Conservation (phyloP, 2,329 filamentous ascomycete genomes). For the Fusarium vanettenii region DNA sequence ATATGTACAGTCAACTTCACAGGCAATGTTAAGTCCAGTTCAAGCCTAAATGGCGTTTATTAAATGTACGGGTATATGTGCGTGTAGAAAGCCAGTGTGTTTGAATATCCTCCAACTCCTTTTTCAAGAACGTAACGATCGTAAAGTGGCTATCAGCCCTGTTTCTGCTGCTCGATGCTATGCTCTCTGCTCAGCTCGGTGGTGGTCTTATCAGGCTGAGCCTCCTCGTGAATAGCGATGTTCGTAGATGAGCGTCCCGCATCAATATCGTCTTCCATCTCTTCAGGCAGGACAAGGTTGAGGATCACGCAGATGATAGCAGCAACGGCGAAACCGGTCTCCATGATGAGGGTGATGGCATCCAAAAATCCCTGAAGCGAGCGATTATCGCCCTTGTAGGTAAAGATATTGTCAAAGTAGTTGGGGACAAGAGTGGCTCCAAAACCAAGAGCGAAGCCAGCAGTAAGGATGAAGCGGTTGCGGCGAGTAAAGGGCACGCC, state of each 20-base stretch:
- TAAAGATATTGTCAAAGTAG: constrained; percentile 79
- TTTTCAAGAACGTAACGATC: neutral
- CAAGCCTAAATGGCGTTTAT: neutral
- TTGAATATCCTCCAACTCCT: neutral
- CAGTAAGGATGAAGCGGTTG: constrained; percentile 84
- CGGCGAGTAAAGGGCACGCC: constrained; percentile 80
- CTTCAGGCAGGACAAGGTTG: constrained; percentile 78
- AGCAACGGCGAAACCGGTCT: constrained; percentile 80
- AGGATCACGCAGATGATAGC: constrained; percentile 79
- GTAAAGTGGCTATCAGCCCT: constrained; percentile 9
- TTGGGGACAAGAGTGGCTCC: constrained; percentile 73
- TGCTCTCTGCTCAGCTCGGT: constrained; percentile 35
- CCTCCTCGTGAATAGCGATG: constrained; percentile 24
- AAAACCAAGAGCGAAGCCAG: constrained; percentile 78
- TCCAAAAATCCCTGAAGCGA: constrained; percentile 79
- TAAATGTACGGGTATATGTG: neutral
- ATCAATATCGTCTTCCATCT: constrained; percentile 71
- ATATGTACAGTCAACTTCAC: neutral
- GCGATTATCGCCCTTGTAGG: constrained; percentile 75
- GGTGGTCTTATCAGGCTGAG: constrained; percentile 12
- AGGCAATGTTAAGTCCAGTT: neutral
- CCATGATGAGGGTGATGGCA: constrained; percentile 78
- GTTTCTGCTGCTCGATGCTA: constrained; percentile 35
- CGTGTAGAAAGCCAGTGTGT: neutral
- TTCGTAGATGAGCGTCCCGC: constrained; percentile 33